Percentiles rank a stretch among this genome's conserved stretches.
These are phyloP conservation scores for Stemphylium lycopersici DNA, from an alignment of 2,329 filamentous ascomycete genomes.

Conservation along the genomic window DNA sequence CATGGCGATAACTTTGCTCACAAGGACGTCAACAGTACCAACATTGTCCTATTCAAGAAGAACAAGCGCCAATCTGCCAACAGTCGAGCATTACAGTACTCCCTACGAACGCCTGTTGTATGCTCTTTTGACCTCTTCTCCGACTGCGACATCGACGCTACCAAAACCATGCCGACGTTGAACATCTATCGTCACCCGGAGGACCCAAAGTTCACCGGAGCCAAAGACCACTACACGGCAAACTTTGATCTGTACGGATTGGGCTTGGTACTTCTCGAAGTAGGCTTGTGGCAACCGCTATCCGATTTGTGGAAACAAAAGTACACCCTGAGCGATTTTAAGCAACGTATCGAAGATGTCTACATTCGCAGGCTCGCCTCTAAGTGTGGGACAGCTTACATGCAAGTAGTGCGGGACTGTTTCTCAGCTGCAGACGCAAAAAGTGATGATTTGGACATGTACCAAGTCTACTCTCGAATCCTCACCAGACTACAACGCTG, in stretches of 20 bases:
- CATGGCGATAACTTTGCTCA: slow-evolving; percentile 73
- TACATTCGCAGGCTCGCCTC: slow-evolving; percentile 69
- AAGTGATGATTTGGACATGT: slow-evolving; percentile 39
- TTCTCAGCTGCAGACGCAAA: slow-evolving; percentile 69
- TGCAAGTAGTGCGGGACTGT: slow-evolving; percentile 75
- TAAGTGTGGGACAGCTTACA: slow-evolving; percentile 75
- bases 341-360: slow-evolving; percentile 66
- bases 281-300: slow-evolving; percentile 76
- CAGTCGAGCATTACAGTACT: slow-evolving; percentile 51
- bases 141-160: slow-evolving; percentile 56
- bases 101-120: slow-evolving; percentile 71
- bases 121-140: slow-evolving; percentile 79
- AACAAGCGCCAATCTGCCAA: slow-evolving; percentile 54
- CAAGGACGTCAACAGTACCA: slow-evolving; percentile 70
- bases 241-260: slow-evolving; percentile 74
- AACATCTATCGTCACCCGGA: slow-evolving; percentile 73
- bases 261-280: slow-evolving; percentile 73
- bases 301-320: slow-evolving; percentile 64
- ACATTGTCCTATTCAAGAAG: slow-evolving; percentile 68
- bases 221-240: slow-evolving; percentile 36
- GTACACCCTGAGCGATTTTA: slow-evolving; percentile 66
- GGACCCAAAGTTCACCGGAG: slow-evolving; percentile 48
- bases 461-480: slow-evolving; percentile 53
- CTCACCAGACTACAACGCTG: slow-evolving; percentile 49
- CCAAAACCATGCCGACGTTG: slow-evolving; percentile 49